Conservation (phyloP, 2,329 filamentous ascomycete species). For the Esteya vermicola region DNA sequence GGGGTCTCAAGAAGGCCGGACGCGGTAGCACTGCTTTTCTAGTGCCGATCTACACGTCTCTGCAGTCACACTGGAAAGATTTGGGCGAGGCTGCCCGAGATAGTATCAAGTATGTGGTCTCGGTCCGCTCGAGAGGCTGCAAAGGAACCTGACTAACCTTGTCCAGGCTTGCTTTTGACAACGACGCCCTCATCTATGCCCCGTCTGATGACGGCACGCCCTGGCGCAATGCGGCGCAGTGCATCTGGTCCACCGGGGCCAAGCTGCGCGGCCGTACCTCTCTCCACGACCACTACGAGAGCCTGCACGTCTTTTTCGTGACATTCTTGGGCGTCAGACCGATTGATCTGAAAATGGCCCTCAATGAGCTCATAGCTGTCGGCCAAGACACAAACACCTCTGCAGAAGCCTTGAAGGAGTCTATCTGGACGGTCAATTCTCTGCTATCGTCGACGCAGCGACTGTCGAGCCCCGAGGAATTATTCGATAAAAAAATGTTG, state of each 20-base stretch:
- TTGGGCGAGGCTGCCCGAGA: not conserved
- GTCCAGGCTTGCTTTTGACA: conserved; percentile 3
- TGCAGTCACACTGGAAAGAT: too few relatives aligned
- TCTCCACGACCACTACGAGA: conserved; percentile 7
- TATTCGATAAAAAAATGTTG: conserved; percentile 11
- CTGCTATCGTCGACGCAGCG: conserved; percentile 11
- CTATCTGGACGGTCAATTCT: conserved; percentile 18
- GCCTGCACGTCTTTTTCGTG: conserved; percentile 8
- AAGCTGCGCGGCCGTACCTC: conserved; percentile 3
- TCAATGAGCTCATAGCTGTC: conserved; percentile 16
- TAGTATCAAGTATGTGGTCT: not conserved
- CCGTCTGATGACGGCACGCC: not conserved
- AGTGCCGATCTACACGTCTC: too few relatives aligned
- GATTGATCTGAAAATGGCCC: conserved; percentile 17
- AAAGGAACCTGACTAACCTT: not conserved
- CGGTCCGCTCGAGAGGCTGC: not conserved
- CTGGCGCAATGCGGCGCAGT: conserved; percentile 5
- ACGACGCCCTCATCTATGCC: conserved; percentile 5
- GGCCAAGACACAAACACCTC: conserved; percentile 3
- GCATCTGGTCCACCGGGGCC: conserved; percentile 7
- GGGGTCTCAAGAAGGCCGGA: not conserved
- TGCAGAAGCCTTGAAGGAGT: conserved; percentile 15
- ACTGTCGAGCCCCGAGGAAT: not conserved
- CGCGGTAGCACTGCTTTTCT: too few relatives aligned
- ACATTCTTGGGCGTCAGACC: conserved; percentile 15